A percentile compares a stretch with the other conserved stretches of the same genome.
Conservation (phyloP, 495 filamentous ascomycete genomes). For the Aspergillus mulundensis region DNA sequence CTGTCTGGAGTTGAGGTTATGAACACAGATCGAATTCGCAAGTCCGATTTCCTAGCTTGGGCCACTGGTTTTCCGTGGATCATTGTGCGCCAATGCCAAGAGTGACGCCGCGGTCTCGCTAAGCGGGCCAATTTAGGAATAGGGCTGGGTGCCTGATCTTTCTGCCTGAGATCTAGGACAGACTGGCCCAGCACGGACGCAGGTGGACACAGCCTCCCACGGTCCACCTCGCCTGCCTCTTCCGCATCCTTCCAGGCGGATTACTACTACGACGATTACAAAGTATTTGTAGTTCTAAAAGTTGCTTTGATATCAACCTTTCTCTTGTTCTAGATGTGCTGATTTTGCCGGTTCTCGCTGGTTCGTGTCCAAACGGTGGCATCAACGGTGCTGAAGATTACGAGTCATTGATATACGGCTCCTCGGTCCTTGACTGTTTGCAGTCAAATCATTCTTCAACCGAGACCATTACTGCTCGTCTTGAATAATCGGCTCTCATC, state of each 20-base stretch:
- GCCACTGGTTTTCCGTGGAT: slow-evolving; percentile 14
- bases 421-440: neutral
- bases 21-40: slow-evolving; percentile 25
- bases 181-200: neutral
- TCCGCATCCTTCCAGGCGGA: slow-evolving; percentile 8
- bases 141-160: slow-evolving; percentile 14
- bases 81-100: slow-evolving; percentile 34
- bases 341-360: slow-evolving; percentile 8
- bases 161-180: slow-evolving; percentile 18
- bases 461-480: neutral
- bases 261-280: neutral
- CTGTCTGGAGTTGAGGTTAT: slow-evolving; percentile 20
- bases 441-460: neutral
- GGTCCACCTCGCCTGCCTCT: slow-evolving; percentile 10
- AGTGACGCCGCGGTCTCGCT: slow-evolving; percentile 32
- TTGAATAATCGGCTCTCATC: neutral
- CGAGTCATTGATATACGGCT: neutral
- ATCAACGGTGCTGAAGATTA: neutral
- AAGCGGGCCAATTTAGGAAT: slow-evolving; percentile 41
- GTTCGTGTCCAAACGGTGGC: slow-evolving; percentile 1
- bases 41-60: slow-evolving; percentile 17
- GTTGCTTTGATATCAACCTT: no score
- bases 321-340: slow-evolving; percentile 1
- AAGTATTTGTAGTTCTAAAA: no score
- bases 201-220: no score